Base-by-base conservation (phyloP, 345 rosid species). In the Hibiscus tridactylites region DNA sequence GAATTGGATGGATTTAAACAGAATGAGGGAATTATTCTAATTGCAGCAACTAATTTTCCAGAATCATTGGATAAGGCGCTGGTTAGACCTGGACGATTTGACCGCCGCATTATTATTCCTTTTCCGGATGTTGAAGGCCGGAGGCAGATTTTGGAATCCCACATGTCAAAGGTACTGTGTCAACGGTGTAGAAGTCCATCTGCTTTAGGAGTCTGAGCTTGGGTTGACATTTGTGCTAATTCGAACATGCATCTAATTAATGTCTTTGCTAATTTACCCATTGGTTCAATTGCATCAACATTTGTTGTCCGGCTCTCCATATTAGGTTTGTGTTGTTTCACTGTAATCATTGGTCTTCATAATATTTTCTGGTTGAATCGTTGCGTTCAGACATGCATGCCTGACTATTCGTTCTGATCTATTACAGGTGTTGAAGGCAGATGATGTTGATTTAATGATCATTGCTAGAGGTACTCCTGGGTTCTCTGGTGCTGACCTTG, bases 381-480 rank as follows among this genome's bases (percentile, higher is more conserved):
- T 28, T 61, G 7, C 8, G 24, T 17, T 10, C 42, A 4, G 11
- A 5, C 28, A 57, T 54, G 39, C 12, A 29, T 29, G 9, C 29
- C 3, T 74, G 6, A 71, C 62, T 0, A 19, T 75, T 26, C 8
- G 10, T 35, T 61, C 10, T 75, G 75, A 47, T 75, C 66, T 52
- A 11, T 74, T 70, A 53, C 85, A 92, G 97, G 93, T 95, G 46
- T 80, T 90, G 73, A 90, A 89, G 85, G 91, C 86, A 5, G 91
- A 89, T 53, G 99, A 92, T 83, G 96, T 95, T 35, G 99, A 92
- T 84, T 74, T 91, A 82, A 92, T 86, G 96, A 89, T 92, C 78
- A 92, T 95, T 9, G 97, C 99, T n/a, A 82, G 99, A 84, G 99
- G 96, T 39, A 90, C 97, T 5, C 99, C 99, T 50, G 97, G 99